Evolutionary conservation across 768 basidiomycete genomes (phyloP), one percentile per base, ranked within the genome.

Genomic region (Mycena pura): DNA sequence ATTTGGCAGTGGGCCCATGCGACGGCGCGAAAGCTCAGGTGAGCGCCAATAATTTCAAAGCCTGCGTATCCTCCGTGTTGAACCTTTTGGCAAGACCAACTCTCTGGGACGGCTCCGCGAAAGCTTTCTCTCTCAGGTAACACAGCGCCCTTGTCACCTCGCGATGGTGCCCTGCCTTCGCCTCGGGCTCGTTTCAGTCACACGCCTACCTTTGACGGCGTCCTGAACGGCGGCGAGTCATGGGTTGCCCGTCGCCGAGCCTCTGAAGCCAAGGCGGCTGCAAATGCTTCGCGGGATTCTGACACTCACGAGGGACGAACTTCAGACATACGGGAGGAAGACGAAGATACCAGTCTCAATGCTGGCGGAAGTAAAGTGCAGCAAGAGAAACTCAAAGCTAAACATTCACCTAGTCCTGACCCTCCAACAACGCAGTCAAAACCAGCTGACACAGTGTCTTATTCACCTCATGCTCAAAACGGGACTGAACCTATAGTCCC

Each of bases 21-120:
- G 89, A 69, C 85, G 88, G 67, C 84, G 87, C 72, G 90, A 92
- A 57, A 88, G 89, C 65, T 79, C 85, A 78, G 92, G 89, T 89
- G 74, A 70, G 69, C 53, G 15, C 39, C n/a, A n/a, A n/a, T n/a
- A n/a, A n/a, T n/a, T n/a, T n/a, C n/a, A n/a, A n/a, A n/a, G n/a
- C n/a, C 52, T n/a, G 32, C 47, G 34, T 60, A 45, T 45, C 57
- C 45, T 44, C n/a, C 38, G 31, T 54, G 46, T 54, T 57, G 62
- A 62, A 68, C 62, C 63, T 54, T 62, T 49, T 59, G n/a, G 19
- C 29, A 70, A 92, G 91, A 93, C 73, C 84, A 84, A 70, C 75
- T 84, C 28, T 76, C 85, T n/a, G 64, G 80, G 50, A 60, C 77
- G 24, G 68, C 87, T 24, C 85, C 88, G 44, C 84, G 90, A 41